Percentiles rank a stretch among this genome's conserved stretches.
Evolutionary conservation across 2,329 filamentous ascomycete species (phyloP).

Genomic region (Peltaster fructicola): DNA sequence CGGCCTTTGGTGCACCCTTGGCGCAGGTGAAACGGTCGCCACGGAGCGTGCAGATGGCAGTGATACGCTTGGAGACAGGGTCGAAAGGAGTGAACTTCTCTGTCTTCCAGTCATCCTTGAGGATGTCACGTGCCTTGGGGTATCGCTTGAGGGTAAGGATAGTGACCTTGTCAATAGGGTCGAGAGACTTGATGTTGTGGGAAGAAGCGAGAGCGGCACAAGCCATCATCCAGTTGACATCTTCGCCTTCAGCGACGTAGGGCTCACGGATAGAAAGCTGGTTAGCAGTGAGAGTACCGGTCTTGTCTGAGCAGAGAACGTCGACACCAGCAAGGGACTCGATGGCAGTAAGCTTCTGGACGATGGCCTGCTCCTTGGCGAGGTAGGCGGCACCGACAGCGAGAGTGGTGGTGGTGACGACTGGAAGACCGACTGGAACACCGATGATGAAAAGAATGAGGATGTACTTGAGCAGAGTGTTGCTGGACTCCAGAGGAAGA

Average conservation of each 20-base stretch:
- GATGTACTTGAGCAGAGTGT: conserved; percentile 50
- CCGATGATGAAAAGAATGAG: conserved; percentile 58
- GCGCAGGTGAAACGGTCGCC: conserved; percentile 55
- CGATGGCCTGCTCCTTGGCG: conserved; percentile 60
- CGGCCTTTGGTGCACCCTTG: conserved; percentile 63
- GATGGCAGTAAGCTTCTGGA: conserved; percentile 64
- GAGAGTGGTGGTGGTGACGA: conserved; percentile 61
- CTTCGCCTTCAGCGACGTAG: conserved; percentile 57
- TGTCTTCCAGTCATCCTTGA: conserved; percentile 57
- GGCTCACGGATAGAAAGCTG: conserved; percentile 62
- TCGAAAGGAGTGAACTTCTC: conserved; percentile 66
- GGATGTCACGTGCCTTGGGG: conserved; percentile 60
- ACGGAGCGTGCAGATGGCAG: conserved; percentile 49
- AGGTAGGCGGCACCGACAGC: conserved; percentile 63
- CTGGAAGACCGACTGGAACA: conserved; percentile 63
- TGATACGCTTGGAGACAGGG: conserved; percentile 65
- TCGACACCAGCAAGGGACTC: conserved; percentile 62
- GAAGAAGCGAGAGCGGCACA: conserved; percentile 60
- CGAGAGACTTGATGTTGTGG: conserved; percentile 62
- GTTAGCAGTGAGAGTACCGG: conserved; percentile 58
- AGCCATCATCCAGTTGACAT: conserved; percentile 75
- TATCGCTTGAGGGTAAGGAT: conserved; percentile 60
- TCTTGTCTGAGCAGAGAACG: conserved; percentile 69
- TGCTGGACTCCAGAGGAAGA: conserved; percentile 37
- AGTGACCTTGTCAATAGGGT: conserved; percentile 65